These are phyloP conservation scores for Dendryphion nanum DNA, from an alignment of 2,329 filamentous ascomycete genomes.

Conservation along the genomic window DNA sequence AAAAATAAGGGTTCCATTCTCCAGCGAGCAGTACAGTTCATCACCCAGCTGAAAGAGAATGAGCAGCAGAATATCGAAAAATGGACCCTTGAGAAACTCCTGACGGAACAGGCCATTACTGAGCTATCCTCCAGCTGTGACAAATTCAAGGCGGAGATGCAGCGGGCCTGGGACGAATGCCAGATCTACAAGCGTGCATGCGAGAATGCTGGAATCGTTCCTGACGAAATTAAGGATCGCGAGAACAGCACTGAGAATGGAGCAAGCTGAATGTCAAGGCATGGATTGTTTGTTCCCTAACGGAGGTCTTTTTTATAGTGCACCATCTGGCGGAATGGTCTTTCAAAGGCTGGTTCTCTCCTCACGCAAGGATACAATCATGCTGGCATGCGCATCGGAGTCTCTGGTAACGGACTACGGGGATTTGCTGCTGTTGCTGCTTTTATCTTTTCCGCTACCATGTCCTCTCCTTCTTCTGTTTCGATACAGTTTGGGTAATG, in stretches of 20 bases:
- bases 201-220: constrained; percentile 40
- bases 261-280: no score
- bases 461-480: no score
- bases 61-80: constrained; percentile 93
- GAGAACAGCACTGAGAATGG: constrained; percentile 39
- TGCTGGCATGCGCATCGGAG: no score
- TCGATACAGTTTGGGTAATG: no score
- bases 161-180: constrained; percentile 73
- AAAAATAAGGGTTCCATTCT: constrained; percentile 99
- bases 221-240: constrained; percentile 41
- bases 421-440: no score
- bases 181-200: constrained; percentile 69
- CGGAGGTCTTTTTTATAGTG: neutral
- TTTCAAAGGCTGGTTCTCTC: constrained; percentile 8
- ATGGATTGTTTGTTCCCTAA: neutral
- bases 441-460: no score
- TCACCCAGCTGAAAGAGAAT: constrained; percentile 90
- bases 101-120: constrained; percentile 83
- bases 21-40: constrained; percentile 89
- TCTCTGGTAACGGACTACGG: no score
- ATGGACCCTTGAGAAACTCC: constrained; percentile 86
- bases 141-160: constrained; percentile 78
- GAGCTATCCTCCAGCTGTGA: constrained; percentile 87
- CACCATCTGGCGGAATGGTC: neutral
- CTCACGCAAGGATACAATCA: no score